These are phyloP conservation scores for Fusarium sacchari DNA, from an alignment of 2,329 filamentous ascomycete species.

Conservation along the genomic window DNA sequence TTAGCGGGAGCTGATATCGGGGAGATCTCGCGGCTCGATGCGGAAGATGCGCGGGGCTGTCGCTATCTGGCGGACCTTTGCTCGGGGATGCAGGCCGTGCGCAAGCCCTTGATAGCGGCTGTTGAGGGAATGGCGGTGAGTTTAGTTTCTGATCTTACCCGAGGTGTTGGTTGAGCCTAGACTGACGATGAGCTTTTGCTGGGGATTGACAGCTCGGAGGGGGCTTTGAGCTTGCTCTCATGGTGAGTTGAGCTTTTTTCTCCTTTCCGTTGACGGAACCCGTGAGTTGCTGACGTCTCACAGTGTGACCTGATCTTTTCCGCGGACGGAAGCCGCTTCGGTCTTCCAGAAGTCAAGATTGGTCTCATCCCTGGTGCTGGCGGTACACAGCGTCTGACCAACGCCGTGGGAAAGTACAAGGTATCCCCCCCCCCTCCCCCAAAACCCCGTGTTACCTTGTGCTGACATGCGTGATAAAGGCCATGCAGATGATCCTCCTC, in stretches of 20 bases:
- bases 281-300: neutral
- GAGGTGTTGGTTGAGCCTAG: neutral
- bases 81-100: slow-evolving; percentile 46
- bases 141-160: slow-evolving; percentile 1
- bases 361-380: slow-evolving; percentile 55
- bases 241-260: slow-evolving; percentile 46
- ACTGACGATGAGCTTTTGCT: slow-evolving; percentile 7
- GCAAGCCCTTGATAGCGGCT: slow-evolving; percentile 60
- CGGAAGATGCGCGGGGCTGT: slow-evolving; percentile 45
- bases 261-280: neutral
- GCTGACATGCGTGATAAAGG: slow-evolving; percentile 29
- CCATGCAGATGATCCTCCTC: slow-evolving; percentile 48
- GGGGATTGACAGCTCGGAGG: slow-evolving; percentile 55
- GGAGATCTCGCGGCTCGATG: slow-evolving; percentile 49
- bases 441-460: neutral
- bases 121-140: slow-evolving; percentile 62
- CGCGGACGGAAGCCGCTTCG: slow-evolving; percentile 50
- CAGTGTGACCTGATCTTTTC: slow-evolving; percentile 55
- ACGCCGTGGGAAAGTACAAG: slow-evolving; percentile 54
- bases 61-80: slow-evolving; percentile 56
- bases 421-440: slow-evolving; percentile 28
- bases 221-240: slow-evolving; percentile 61
- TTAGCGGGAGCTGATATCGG: slow-evolving; percentile 51
- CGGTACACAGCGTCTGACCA: slow-evolving; percentile 54
- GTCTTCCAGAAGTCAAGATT: slow-evolving; percentile 53